These are phyloP conservation scores for Vanderwaltozyma yarrowii DNA, from an alignment of 805 yeast species.

Conservation along the genomic window DNA sequence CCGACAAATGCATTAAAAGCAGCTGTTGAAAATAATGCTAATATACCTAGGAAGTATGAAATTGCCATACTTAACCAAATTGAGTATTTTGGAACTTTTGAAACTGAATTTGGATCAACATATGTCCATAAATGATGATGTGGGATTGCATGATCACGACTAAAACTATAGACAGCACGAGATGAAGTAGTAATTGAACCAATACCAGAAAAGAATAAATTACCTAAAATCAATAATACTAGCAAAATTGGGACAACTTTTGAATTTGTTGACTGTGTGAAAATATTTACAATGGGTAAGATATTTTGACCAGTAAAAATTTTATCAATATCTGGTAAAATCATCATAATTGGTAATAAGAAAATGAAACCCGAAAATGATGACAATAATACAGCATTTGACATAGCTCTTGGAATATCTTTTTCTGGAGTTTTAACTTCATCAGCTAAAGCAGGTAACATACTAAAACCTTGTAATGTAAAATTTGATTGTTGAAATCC, in stretches of 20 bases:
- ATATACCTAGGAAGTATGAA: constrained; percentile 47
- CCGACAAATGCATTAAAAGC: constrained; percentile 82
- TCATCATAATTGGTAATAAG: constrained; percentile 59
- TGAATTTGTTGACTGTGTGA: constrained; percentile 61
- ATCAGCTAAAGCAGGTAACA: constrained; percentile 72
- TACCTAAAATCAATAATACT: constrained; percentile 56
- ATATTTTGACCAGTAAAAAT: constrained; percentile 44
- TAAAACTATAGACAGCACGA: constrained; percentile 71
- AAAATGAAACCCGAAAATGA: constrained; percentile 62
- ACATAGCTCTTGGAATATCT: constrained; percentile 64
- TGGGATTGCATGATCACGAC: constrained; percentile 77
- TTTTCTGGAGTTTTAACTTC: constrained; percentile 70
- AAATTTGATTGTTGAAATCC: constrained; percentile 73
- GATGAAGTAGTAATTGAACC: constrained; percentile 77
- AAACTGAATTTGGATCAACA: constrained; percentile 46
- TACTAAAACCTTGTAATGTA: constrained; percentile 75
- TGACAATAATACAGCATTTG: constrained; percentile 53
- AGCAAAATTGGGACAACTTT: constrained; percentile 58
- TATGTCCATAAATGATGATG: constrained; percentile 52
- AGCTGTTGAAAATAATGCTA: constrained; percentile 59
- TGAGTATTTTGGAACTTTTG: constrained; percentile 62
- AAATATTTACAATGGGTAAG: constrained; percentile 70
- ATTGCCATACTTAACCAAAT: constrained; percentile 53
- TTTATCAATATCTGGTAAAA: constrained; percentile 53
- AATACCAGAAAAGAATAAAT: constrained; percentile 64